Base-by-base conservation (phyloP, 192 early-diverging fungal species). In the Umbelopsis ramanniana region DNA sequence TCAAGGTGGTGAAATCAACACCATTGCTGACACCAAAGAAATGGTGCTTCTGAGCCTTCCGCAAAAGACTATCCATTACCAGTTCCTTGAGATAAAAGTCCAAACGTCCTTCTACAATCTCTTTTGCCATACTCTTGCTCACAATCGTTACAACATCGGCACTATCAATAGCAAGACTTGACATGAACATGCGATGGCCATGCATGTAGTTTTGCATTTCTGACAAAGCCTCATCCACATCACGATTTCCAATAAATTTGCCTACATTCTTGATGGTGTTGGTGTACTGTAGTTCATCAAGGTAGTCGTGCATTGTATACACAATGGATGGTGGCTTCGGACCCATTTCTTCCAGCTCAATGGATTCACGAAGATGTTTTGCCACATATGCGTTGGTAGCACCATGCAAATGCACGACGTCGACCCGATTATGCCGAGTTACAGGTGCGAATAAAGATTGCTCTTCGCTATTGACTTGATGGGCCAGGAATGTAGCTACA, bases 281-380 rank as follows among this genome's bases (percentile, higher is more conserved):
- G 12, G 85, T 82, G 68, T 88, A 86, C 53, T 83, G 77, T 8
- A 86, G 74, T 55, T 88, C 87, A 48, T 88, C 87, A 24, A 84
- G 55, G 71, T 88, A 88, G 68, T 88, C 87, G 68, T 88, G 87
- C 72, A 88, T 69, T 8, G 87, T 88, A 66, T 88, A 88, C 10
- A 88, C 74, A 35, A 88, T 63, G 4, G 85, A 72, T 50, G 87
- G 85, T 0, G 80, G 76, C 9, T 74, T 68, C 6, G 78, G 70
- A 26, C 82, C 83, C 66, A 84, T 74, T 5, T 74, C 66, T 22
- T 74, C 50, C 2, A 11, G 6, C 29, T 52, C 48, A 14, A 67
- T 67, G 10, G 52, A 70, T n/a, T 83, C 70, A 15, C 79, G 72
- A 14, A 86, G 57, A 72, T 82, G 82, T 33, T 84, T 74, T 0